phyloP scores from a whole-genome alignment of 345 rosid species.

The Gynandropsis gynandra region DNA sequence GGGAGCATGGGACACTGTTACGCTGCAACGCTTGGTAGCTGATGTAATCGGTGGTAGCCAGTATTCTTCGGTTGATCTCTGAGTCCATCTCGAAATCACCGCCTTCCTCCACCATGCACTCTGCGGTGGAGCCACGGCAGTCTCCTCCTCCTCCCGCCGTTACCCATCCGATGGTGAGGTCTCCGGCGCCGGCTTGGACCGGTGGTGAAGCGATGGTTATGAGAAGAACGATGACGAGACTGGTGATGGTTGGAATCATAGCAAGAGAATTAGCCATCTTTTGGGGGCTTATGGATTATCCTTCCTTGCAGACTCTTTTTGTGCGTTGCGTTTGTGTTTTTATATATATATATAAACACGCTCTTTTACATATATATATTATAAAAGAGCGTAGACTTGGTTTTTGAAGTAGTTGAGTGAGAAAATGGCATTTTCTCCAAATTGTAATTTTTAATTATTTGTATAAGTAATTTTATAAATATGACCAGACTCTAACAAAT shows the following conservation, averaged over 20 bases:
- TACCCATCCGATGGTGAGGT: conserved; percentile 36
- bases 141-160: conserved; percentile 16
- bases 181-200: conserved; percentile 24
- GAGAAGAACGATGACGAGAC: conserved; percentile 24
- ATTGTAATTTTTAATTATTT: not conserved
- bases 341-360: conserved; percentile 13
- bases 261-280: conserved; percentile 34
- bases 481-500: too few species aligned
- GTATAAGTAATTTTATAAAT: not conserved
- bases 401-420: conserved; percentile 16
- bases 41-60: conserved; percentile 58
- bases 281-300: too few species aligned
- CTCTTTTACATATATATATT: too few species aligned
- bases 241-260: conserved; percentile 26
- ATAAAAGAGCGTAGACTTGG: conserved; percentile 18
- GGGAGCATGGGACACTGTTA: conserved; percentile 68
- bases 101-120: conserved; percentile 37
- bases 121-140: conserved; percentile 52
- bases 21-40: conserved; percentile 66
- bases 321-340: conserved; percentile 4
- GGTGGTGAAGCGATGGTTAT: conserved; percentile 13
- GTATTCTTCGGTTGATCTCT: conserved; percentile 55
- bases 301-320: conserved; percentile 19
- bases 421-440: too few species aligned
- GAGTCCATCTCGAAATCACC: conserved; percentile 51